These are phyloP conservation scores for Fusarium bulbicola DNA, from an alignment of 2,329 filamentous ascomycete genomes.

Conservation along the genomic window DNA sequence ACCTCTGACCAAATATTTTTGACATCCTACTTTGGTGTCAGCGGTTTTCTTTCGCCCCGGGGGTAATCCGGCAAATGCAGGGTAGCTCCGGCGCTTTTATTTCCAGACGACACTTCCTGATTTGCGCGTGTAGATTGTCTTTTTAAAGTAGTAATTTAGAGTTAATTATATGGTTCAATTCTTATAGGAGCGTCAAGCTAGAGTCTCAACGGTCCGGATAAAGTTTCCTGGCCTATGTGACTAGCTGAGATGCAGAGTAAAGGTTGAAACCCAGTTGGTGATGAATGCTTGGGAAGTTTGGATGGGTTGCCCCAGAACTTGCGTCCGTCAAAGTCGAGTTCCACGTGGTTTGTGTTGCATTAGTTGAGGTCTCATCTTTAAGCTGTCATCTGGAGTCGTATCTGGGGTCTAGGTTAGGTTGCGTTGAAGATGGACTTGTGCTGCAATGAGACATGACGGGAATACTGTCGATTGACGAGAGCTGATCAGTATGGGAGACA, in stretches of 20 bases:
- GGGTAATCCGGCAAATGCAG: neutral
- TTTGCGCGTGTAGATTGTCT: neutral
- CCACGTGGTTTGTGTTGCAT: conserved; percentile 2
- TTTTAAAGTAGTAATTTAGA: neutral
- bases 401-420: neutral
- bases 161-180: neutral
- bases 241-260: neutral
- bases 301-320: neutral
- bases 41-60: neutral
- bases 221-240: neutral
- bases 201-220: neutral
- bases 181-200: neutral
- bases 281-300: neutral
- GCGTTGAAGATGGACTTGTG: neutral
- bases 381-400: neutral
- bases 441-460: rapidly evolving
- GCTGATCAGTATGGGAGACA: rapidly evolving
- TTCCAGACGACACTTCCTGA: neutral
- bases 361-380: neutral
- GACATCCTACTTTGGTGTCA: rapidly evolving
- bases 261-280: neutral
- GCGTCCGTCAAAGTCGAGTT: neutral
- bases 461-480: neutral
- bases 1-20: rapidly evolving
- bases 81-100: neutral